These are phyloP conservation scores for Geotrichum klebahnii DNA, from an alignment of 1,139 yeast genomes.

Conservation along the genomic window DNA sequence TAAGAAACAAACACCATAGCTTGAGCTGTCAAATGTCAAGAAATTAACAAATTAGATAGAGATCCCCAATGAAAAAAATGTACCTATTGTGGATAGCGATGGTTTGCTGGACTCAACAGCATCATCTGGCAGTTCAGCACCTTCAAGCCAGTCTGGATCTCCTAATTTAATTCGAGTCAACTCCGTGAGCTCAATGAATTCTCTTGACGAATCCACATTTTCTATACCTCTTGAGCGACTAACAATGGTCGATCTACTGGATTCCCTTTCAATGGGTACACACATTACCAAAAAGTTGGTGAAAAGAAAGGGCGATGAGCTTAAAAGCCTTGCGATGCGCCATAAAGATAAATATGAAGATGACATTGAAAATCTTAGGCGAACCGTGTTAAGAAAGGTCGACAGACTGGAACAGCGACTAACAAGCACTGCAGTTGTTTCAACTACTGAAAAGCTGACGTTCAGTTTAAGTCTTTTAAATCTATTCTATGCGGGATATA, in stretches of 20 bases:
- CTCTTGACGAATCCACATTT: slow-evolving; percentile 2
- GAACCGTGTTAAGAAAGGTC: slow-evolving; percentile 40
- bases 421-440: slow-evolving; percentile 37
- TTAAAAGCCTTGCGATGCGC: slow-evolving; percentile 21
- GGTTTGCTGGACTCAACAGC: no score
- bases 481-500: slow-evolving; percentile 66
- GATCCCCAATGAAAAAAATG: no score
- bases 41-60: no score
- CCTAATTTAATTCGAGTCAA: neutral
- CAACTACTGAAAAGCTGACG: slow-evolving; percentile 74
- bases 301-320: slow-evolving; percentile 31
- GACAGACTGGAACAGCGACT: slow-evolving; percentile 57
- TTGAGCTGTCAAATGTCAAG: no score
- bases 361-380: slow-evolving; percentile 37
- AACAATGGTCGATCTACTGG: slow-evolving; percentile 37
- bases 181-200: slow-evolving; percentile 3
- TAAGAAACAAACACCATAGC: no score
- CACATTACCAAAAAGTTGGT: slow-evolving; percentile 34
- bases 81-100: no score
- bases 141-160: no score
- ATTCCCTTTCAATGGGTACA: slow-evolving; percentile 37
- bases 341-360: slow-evolving; percentile 27
- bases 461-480: slow-evolving; percentile 69
- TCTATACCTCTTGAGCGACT: slow-evolving; percentile 31
- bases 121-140: no score